A percentile compares a stretch with the other conserved stretches of the same genome.
Evolutionary conservation across 2,329 filamentous ascomycete species (phyloP).

Genomic region (Myriosclerotinia scirpicola): DNA sequence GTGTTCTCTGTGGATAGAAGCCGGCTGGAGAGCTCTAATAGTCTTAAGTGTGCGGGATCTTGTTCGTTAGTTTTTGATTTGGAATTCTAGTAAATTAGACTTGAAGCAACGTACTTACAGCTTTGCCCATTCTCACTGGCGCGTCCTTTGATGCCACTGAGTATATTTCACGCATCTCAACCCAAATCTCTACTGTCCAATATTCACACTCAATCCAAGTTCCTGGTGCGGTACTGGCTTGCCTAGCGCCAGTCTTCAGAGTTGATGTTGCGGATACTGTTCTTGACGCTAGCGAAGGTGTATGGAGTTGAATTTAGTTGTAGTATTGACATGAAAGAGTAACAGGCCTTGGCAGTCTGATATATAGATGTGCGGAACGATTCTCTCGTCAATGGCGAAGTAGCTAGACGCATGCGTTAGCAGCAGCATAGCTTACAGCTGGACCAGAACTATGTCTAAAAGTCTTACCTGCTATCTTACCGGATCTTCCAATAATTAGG

Average conservation of each 20-base stretch:
- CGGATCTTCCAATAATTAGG: constrained; percentile 75
- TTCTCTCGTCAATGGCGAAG: constrained; percentile 73
- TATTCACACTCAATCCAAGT: not conserved
- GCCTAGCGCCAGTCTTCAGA: not conserved
- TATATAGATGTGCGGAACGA: constrained; percentile 75
- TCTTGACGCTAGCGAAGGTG: not conserved
- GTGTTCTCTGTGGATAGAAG: not conserved
- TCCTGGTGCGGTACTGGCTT: not conserved
- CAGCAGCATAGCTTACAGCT: not conserved
- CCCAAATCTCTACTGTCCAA: not conserved
- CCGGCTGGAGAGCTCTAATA: not conserved
- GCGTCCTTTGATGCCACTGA: not conserved
- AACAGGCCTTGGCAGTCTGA: constrained; percentile 93
- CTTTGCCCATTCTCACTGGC: not conserved
- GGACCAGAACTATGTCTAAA: not conserved
- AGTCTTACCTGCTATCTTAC: constrained; percentile 72
- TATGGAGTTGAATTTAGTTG: not conserved
- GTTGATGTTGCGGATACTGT: not conserved
- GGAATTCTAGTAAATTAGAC: not conserved
- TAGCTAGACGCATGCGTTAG: constrained; percentile 57
- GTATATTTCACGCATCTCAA: not conserved
- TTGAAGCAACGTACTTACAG: not conserved
- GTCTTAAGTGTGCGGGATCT: not conserved
- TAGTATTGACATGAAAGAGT: constrained; percentile 85
- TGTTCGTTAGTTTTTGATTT: not conserved